Base-by-base conservation (phyloP, 2,329 filamentous ascomycete species). In the Cercospora sp. region DNA sequence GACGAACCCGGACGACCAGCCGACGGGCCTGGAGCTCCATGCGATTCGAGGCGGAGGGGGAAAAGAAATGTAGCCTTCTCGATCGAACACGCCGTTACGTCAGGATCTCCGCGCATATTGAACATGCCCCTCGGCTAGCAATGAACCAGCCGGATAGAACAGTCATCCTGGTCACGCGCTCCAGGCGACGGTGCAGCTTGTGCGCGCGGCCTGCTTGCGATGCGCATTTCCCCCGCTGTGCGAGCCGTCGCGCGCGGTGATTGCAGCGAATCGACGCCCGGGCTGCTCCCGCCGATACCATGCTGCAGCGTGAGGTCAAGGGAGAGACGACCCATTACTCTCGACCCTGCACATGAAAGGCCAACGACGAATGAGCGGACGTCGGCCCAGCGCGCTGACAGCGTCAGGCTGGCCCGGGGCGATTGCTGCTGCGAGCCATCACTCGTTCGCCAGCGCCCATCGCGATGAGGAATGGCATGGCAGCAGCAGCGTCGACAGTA, bases 131-230 rank as follows among this genome's bases (percentile, higher is more conserved):
- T 69, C 69, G 69, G 69, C 64, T 71, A 69, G 40, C 51, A 63
- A 33, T 59, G 59, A 55, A 33, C 36, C 60, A 64, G 62, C 69
- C 65, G 58, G 23, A 62, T 57, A 40, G 61, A 36, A 61, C 68
- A 64, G 42, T 60, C 63, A 42, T 45, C 45, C 45, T 60, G 48
- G 69, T 71, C 69, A 71, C 69, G 64, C 69, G 68, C 64, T 65
- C 66, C 20, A 26, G 13, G 31, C 30, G 60, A 64, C 55, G 57
- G 13, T 60, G 51, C 64, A 64, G 65, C 63, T 40, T 40, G n/a
- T 60, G 65, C 65, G 67, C 65, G 57, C 58, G 65, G 58, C 58
- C 30, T 58, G 60, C 63, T 61, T 31, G 60, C 20, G 51, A 60
- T 60, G 58, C 55, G 66, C 64, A 64, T 61, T 63, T 67, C 45